Base-by-base conservation (phyloP, 140 eudicot species). In the Flaveria floridana region DNA sequence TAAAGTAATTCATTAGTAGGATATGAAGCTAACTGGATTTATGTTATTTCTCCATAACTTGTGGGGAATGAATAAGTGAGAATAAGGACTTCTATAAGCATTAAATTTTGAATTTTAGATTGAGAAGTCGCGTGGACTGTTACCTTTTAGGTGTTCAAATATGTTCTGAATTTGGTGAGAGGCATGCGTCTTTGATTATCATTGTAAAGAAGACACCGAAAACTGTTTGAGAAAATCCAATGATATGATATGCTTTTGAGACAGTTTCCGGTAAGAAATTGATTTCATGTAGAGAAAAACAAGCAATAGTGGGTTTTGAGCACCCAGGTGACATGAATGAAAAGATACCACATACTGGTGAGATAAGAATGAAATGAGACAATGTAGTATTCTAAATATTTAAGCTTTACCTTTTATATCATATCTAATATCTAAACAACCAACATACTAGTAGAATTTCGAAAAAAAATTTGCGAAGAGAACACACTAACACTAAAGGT, bases 161-260 rank as follows among this genome's bases (percentile, higher is more conserved):
- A 47, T 63, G 64, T 28, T 47, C 16, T 10, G 15, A 18, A 47
- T 28, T 47, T 26, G 61, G 73, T 46, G 19, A 55, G 25, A 7
- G 23, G 55, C n/a, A 21, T 44, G 20, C 3, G 14, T 15, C 3
- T 9, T 19, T 75, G 42, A 28, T 48, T 48, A 48, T 64, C 7
- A 2, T 21, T n/a, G 78, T 64, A 7, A 48, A 75, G 41, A 18
- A 50, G 73, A 51, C 50, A 65, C 65, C 50, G 18, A 28, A 65
- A 56, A 65, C 20, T 76, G 67, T 53, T 64, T 66, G 67, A 28
- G 46, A 51, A 53, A 48, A 30, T 72, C 15, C 41, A 56, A 3
- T 3, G 53, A 71, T 53, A 19, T 51, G 18, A 55, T 15, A 21
- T 30, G 30, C 18, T 71, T 48, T 48, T 48, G 55, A 3, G 64